Base-by-base conservation (phyloP, 371 early-diverging fungal species). In the Rhizopus sp. region DNA sequence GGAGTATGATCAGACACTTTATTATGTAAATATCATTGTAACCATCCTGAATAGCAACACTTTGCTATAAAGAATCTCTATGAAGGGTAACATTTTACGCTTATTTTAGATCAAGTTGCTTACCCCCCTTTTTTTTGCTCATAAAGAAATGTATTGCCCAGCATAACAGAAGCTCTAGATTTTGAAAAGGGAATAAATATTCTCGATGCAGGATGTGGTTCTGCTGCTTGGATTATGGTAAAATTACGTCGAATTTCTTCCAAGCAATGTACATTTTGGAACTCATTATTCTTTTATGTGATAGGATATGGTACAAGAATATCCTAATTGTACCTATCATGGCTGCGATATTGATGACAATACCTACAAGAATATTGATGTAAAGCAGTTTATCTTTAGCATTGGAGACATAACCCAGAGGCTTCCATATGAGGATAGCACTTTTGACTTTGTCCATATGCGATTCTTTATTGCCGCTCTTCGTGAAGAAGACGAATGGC, bases 201-300 rank as follows among this genome's bases (percentile, higher is more conserved):
- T 13, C 50, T 63, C 10, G 64, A 65, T 46, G 30, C 61, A 6
- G 66, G 66, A 4, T 61, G 62, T 50, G 62, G 66, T 4, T 41
- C 66, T 9, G 66, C 62, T 10, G 29, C 47, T 29, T 65, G 64
- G 64, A 45, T 51, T 40, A 56, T 62, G 62, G 62, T 62, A 47
- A 35, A 29, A 48, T n/a, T n/a, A n/a, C 0, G 15, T n/a, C 9
- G 15, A 41, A n/a, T 1, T 23, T 23, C 1, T 23, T 23, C 23
- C 1, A 4, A n/a, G n/a, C n/a, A 41, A 10, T 13, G 10, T n/a
- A 0, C 1, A n/a, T 41, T 41, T 15, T n/a, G 10, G 10, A n/a
- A n/a, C 15, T 13, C 6, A n/a, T 1, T 8, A n/a, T n/a, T n/a
- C 15, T 41, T 41, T 41, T 41, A n/a, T 12, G 41, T 41, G 41